Evolutionary conservation across 192 early-diverging fungal species (phyloP).

Genomic region (Jimgerdemannia lactiflua): DNA sequence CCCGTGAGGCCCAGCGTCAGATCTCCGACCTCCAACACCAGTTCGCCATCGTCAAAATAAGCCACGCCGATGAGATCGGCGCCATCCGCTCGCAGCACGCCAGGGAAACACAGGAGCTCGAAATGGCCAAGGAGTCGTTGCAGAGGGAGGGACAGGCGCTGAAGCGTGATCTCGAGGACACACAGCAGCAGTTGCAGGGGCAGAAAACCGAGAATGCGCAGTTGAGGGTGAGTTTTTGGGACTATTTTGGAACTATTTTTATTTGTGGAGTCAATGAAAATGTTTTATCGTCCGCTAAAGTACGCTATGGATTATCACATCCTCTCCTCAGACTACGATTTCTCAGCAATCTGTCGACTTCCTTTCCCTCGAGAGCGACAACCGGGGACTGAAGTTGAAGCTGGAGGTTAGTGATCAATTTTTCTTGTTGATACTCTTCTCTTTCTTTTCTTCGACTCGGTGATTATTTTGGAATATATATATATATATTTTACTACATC

Average conservation of each 20-base stretch:
- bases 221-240: constrained; percentile 5
- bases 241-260: background rate
- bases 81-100: constrained; percentile 20
- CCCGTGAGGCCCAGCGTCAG: constrained; percentile 34
- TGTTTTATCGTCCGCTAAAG: too few species aligned
- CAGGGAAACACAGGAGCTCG: constrained; percentile 31
- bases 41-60: constrained; percentile 18
- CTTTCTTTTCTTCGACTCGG: too few species aligned
- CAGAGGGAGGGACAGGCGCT: constrained; percentile 31
- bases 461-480: background rate
- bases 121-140: constrained; percentile 22
- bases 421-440: background rate
- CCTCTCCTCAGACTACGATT: background rate
- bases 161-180: constrained; percentile 22
- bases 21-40: constrained; percentile 36
- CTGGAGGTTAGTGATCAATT: constrained; percentile 12
- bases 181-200: constrained; percentile 23
- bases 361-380: constrained; percentile 8
- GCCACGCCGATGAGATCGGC: constrained; percentile 35
- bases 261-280: too few species aligned
- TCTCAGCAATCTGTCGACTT: background rate
- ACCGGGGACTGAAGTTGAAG: constrained; percentile 20
- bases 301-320: background rate
- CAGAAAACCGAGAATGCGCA: constrained; percentile 40
- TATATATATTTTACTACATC: background rate